Percentiles rank a stretch among this genome's conserved stretches.
phyloP scores from a whole-genome alignment of 345 rosid species.

The Sisymbrium altissimum region DNA sequence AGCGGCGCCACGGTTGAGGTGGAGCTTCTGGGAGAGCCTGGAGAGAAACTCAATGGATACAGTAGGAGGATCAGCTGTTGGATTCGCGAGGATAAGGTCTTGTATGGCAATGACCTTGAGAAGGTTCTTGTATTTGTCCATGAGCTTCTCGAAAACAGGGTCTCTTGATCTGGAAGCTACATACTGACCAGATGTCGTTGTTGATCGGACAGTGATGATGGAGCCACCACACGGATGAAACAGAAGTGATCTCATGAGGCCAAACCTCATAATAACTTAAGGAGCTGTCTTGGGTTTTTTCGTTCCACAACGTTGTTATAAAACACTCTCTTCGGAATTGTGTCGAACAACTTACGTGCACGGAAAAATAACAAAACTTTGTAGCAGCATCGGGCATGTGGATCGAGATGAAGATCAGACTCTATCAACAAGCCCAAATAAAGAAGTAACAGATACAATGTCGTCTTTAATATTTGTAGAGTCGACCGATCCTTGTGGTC shows the following conservation, averaged over 20 bases:
- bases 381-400: not conserved
- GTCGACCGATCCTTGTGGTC: not conserved
- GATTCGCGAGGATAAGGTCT: constrained; percentile 72
- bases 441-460: not conserved
- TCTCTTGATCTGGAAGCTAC: constrained; percentile 78
- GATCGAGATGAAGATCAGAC: not conserved
- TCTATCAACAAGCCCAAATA: not conserved
- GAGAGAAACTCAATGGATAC: constrained; percentile 76
- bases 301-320: not conserved
- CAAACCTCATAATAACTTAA: constrained; percentile 23
- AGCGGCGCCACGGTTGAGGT: constrained; percentile 75
- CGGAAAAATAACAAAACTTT: not conserved
- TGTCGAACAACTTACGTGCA: constrained; percentile 28
- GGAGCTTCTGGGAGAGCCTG: constrained; percentile 79
- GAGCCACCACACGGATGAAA: constrained; percentile 13
- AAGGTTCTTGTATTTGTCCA: constrained; percentile 87
- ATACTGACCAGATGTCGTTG: constrained; percentile 70
- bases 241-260: constrained; percentile 24
- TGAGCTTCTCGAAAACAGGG: constrained; percentile 75
- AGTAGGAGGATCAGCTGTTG: constrained; percentile 50
- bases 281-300: not conserved
- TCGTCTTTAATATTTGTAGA: not conserved
- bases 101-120: constrained; percentile 69
- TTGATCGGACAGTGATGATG: constrained; percentile 35
- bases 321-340: constrained; percentile 15